Percentiles rank a stretch among this genome's conserved stretches.
phyloP scores from a whole-genome alignment of 2,329 filamentous ascomycete genomes.

The Fusarium sp. region DNA sequence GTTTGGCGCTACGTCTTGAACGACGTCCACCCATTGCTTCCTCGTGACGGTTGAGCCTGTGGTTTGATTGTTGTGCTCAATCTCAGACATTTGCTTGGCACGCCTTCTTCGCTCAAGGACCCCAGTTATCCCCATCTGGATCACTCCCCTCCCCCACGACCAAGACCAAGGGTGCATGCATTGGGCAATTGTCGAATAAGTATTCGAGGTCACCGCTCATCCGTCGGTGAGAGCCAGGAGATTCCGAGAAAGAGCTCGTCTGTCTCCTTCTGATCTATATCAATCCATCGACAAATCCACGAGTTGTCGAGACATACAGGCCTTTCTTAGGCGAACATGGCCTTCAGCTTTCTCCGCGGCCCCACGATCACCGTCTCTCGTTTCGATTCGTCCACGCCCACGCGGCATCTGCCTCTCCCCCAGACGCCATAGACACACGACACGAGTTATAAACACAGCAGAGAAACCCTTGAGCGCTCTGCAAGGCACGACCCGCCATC shows the following conservation, averaged over 20 bases:
- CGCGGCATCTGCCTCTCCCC: constrained; percentile 22
- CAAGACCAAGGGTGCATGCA: constrained; percentile 17
- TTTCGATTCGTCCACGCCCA: constrained; percentile 36
- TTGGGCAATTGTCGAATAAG: constrained; percentile 26
- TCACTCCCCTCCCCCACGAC: constrained; percentile 19
- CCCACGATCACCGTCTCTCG: constrained; percentile 31
- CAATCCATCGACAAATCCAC: constrained; percentile 10
- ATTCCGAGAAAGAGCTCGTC: background rate
- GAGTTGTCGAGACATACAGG: background rate
- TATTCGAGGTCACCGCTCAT: constrained; percentile 32
- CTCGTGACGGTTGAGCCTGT: constrained; percentile 34
- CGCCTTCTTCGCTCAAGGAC: constrained; percentile 21
- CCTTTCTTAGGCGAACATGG: constrained; percentile 15
- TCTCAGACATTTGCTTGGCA: constrained; percentile 37
- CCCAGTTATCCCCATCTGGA: constrained; percentile 11
- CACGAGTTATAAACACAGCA: constrained; percentile 25
- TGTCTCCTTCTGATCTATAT: constrained; percentile 2
- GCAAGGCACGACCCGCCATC: constrained; percentile 44
- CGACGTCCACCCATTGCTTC: constrained; percentile 24
- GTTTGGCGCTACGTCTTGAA: constrained; percentile 28
- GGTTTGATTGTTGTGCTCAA: constrained; percentile 28
- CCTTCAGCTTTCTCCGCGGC: constrained; percentile 35
- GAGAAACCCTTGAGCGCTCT: constrained; percentile 26
- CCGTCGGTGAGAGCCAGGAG: background rate
- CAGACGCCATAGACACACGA: constrained; percentile 11